phyloP scores from a whole-genome alignment of 1,284 basidiomycete genomes.

The Filobasidium uniguttulatum region DNA sequence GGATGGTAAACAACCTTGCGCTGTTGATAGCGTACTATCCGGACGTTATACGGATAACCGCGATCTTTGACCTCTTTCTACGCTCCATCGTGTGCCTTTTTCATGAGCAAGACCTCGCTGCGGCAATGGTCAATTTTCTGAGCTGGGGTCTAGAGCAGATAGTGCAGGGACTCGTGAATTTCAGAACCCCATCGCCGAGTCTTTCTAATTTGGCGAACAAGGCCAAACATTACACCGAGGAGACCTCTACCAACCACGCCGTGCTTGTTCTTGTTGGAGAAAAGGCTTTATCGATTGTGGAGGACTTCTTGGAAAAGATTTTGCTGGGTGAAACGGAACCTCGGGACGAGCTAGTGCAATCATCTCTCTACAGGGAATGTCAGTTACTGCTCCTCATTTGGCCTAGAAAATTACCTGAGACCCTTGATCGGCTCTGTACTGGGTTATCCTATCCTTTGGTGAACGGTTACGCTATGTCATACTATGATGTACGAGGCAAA shows the following conservation, averaged over 20 bases:
- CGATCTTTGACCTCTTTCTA: constrained; percentile 52
- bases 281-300: not conserved
- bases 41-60: constrained; percentile 45
- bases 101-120: constrained; percentile 52
- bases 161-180: not conserved
- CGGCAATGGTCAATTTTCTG: constrained; percentile 56
- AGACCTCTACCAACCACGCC: not conserved
- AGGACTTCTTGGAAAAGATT: not conserved
- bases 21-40: constrained; percentile 54
- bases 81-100: constrained; percentile 55
- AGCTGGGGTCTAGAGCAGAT: constrained; percentile 53
- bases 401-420: constrained; percentile 11
- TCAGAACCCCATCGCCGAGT: constrained; percentile 16
- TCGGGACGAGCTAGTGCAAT: no score
- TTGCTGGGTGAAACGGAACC: not conserved
- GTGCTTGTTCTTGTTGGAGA: not conserved
- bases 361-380: no score
- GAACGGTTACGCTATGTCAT: no score
- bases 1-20: constrained; percentile 58
- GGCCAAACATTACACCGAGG: constrained; percentile 1
- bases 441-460: no score
- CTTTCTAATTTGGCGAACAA: constrained; percentile 22
- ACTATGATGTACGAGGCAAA: no score
- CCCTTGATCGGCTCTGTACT: no score
- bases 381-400: constrained; percentile 8